A percentile compares a stretch with the other conserved stretches of the same genome.
Evolutionary conservation across 2,329 filamentous ascomycete genomes (phyloP).

Genomic region (Calonectria pseudoturangicola): DNA sequence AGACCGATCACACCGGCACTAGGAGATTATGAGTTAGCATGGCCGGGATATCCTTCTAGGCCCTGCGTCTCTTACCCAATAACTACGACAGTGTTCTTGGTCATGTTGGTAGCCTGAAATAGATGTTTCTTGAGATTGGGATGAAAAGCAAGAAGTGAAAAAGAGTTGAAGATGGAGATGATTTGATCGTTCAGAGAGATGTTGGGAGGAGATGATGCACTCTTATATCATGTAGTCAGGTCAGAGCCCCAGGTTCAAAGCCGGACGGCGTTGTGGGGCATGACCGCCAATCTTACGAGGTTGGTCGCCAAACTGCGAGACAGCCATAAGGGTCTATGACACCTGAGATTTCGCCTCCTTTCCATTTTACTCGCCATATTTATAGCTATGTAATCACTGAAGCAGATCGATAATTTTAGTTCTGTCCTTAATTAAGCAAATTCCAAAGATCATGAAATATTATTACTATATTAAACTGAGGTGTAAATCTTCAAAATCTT

Average conservation of each 20-base stretch:
- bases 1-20: slow-evolving; percentile 72
- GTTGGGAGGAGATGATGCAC: too few relatives aligned
- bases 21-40: slow-evolving; percentile 25
- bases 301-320: too few relatives aligned
- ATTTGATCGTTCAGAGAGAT: background rate
- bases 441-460: too few relatives aligned
- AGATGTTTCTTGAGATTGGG: too few relatives aligned
- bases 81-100: slow-evolving; percentile 58
- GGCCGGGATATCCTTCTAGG: background rate
- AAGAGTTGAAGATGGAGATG: background rate
- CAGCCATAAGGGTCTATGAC: too few relatives aligned
- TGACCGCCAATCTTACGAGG: too few relatives aligned
- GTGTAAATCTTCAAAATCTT: too few relatives aligned
- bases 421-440: fast-evolving
- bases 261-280: too few relatives aligned
- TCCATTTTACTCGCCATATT: too few relatives aligned
- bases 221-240: background rate
- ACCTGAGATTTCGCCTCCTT: too few relatives aligned
- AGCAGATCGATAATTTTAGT: fast-evolving
- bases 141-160: background rate
- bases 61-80: slow-evolving; percentile 53
- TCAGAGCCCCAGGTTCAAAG: background rate
- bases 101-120: slow-evolving; percentile 47
- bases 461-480: too few relatives aligned
- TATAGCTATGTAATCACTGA: too few relatives aligned